Conservation (phyloP, 768 basidiomycete genomes). For the Suillus fuscotomentosus region DNA sequence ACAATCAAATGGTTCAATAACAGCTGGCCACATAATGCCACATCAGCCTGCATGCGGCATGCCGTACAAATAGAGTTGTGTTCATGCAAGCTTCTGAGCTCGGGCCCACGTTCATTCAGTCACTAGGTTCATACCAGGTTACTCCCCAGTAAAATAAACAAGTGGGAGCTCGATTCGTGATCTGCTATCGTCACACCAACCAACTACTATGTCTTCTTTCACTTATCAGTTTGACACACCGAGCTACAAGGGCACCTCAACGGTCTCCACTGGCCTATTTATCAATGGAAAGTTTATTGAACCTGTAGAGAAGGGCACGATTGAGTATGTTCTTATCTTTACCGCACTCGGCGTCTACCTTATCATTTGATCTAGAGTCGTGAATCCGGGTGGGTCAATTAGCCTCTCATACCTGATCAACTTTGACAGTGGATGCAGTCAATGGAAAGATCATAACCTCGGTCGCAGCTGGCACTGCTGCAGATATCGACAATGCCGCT, state of each 20-base stretch:
- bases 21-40: too few relatives aligned
- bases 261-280: conserved; percentile 38
- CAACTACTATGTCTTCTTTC: conserved; percentile 14
- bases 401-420: neutral
- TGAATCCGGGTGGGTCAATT: conserved; percentile 15
- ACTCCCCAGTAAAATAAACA: neutral
- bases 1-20: too few relatives aligned
- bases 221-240: conserved; percentile 23
- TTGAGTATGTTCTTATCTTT: neutral
- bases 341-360: neutral
- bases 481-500: conserved; percentile 49
- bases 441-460: conserved; percentile 39
- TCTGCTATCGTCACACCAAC: neutral
- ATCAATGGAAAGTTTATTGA: conserved; percentile 35
- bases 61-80: too few relatives aligned
- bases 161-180: neutral
- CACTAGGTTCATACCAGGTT: neutral
- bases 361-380: conserved; percentile 8
- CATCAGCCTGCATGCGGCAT: too few relatives aligned
- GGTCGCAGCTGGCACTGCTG: conserved; percentile 32
- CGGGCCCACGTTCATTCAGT: neutral
- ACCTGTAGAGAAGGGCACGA: conserved; percentile 7
- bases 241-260: conserved; percentile 23
- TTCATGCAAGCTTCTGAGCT: neutral
- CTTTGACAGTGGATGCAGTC: conserved; percentile 18